A percentile compares a stretch with the other conserved stretches of the same genome.
These are phyloP conservation scores for Dictyostelium discoideum DNA, from an alignment of 78 protist species.

Conservation along the genomic window dicty_2.7 NC_007091.3:1546501-1547000, in stretches of 20 bases:
- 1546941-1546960: neutral
- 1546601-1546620: neutral
- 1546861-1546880: slow-evolving; percentile 20
- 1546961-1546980: neutral
- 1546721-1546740: neutral
- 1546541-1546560: neutral
- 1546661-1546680: slow-evolving; percentile 50
- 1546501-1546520: neutral
- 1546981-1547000: neutral
- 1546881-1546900: neutral
- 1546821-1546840: slow-evolving; percentile 34
- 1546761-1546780: neutral
- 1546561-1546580: neutral
- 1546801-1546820: slow-evolving; percentile 16
- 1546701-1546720: neutral
- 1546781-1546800: neutral
- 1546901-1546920: neutral
- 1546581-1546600: neutral
- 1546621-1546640: neutral
- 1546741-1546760: neutral
- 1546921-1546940: slow-evolving; percentile 4
- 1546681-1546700: neutral
- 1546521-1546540: neutral
- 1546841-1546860: slow-evolving; percentile 19
- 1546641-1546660: slow-evolving; percentile 18